phyloP scores from a whole-genome alignment of 108 stramenopile species.

The Epipyxis sp. region DNA sequence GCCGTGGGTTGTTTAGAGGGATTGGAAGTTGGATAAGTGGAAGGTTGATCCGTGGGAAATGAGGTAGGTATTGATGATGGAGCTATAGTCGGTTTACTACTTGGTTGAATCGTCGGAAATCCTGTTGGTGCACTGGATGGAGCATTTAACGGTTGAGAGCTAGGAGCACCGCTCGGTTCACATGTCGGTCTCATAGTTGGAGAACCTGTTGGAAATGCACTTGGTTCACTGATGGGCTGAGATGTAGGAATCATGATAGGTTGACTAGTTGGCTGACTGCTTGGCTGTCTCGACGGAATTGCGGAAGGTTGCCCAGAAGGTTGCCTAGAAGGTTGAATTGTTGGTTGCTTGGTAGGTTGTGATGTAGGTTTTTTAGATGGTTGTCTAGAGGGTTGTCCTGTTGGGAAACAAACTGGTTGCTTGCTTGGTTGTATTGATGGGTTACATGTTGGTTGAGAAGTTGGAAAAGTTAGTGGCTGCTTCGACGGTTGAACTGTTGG shows the following conservation, averaged over 20 bases:
- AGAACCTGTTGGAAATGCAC: not conserved
- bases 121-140: slow-evolving; percentile 5
- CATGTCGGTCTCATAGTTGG: not conserved
- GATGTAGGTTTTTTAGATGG: not conserved
- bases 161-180: slow-evolving; percentile 1
- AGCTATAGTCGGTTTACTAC: not conserved
- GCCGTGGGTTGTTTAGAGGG: not conserved
- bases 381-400: not conserved
- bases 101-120: not conserved
- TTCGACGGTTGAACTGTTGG: not conserved
- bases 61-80: not conserved
- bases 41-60: not conserved
- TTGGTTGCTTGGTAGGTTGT: not conserved
- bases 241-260: not conserved
- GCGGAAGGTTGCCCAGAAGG: slow-evolving; percentile 7
- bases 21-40: not conserved
- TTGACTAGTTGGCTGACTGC: not conserved
- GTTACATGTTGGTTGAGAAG: not conserved
- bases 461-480: not conserved
- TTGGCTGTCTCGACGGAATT: not conserved
- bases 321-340: not conserved
- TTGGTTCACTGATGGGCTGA: not conserved
- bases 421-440: not conserved
- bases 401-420: not conserved
- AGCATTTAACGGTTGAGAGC: not conserved